These are phyloP conservation scores for Calamus simplicifolius DNA, from an alignment of 176 grass and related monocot species.

Conservation along the genomic window DNA sequence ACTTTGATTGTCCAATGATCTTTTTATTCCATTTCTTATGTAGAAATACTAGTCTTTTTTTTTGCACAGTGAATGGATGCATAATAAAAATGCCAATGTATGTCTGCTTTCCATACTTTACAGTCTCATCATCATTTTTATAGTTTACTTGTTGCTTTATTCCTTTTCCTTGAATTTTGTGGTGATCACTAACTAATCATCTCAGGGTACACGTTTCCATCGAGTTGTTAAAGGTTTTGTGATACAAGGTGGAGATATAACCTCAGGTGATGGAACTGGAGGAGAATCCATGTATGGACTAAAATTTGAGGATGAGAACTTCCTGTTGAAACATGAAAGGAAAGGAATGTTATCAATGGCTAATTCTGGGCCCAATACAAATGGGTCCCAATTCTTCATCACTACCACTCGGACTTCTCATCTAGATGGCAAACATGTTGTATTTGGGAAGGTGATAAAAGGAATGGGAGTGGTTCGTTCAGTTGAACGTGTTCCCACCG, in stretches of 20 bases:
- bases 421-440: constrained; percentile 82
- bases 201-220: constrained; percentile 78
- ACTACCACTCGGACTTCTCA: constrained; percentile 80
- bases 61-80: too few species aligned
- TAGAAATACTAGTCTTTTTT: too few species aligned
- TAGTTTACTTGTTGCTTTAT: too few species aligned
- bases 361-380: constrained; percentile 67
- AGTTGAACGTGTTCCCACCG: constrained; percentile 57
- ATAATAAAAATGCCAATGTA: too few species aligned
- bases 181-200: background rate
- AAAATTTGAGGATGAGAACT: constrained; percentile 92
- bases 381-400: constrained; percentile 95
- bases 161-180: background rate
- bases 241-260: constrained; percentile 95
- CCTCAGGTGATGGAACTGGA: constrained; percentile 73
- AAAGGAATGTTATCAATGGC: constrained; percentile 97
- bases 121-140: too few species aligned
- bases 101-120: too few species aligned
- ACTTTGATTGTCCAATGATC: too few species aligned
- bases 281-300: constrained; percentile 83
- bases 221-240: constrained; percentile 84
- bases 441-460: constrained; percentile 83
- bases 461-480: constrained; percentile 81
- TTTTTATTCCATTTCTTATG: too few species aligned
- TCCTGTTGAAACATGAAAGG: constrained; percentile 76